A percentile compares a stretch with the other conserved stretches of the same genome.
Evolutionary conservation across 2,329 filamentous ascomycete genomes (phyloP).

Genomic region (Calonectria pseudoturangicola): DNA sequence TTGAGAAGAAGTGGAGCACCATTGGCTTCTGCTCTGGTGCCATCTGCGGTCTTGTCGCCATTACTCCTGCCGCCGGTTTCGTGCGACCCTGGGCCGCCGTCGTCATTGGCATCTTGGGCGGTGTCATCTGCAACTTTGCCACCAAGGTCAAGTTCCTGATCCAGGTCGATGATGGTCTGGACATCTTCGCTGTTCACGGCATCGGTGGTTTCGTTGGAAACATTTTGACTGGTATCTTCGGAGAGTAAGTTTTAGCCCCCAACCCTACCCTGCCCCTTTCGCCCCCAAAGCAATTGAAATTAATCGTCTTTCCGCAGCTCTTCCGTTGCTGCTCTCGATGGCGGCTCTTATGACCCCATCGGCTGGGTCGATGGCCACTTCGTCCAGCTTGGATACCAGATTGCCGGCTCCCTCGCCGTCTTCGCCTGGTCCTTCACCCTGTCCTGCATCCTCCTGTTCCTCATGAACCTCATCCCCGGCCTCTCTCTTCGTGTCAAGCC

Average conservation of each 20-base stretch:
- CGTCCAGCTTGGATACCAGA: constrained; percentile 82
- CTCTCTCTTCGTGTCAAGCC: constrained; percentile 80
- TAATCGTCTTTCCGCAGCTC: constrained; percentile 64
- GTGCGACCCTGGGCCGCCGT: constrained; percentile 80
- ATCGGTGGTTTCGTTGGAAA: constrained; percentile 89
- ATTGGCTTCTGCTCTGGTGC: constrained; percentile 94
- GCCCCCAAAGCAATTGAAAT: background rate
- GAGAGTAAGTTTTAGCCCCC: constrained; percentile 70
- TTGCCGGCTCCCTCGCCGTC: constrained; percentile 79
- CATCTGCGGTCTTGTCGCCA: constrained; percentile 91
- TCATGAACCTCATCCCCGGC: constrained; percentile 82
- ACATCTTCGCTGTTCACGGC: constrained; percentile 93
- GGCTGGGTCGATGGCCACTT: constrained; percentile 84
- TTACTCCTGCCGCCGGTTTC: constrained; percentile 88
- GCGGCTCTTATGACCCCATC: constrained; percentile 73
- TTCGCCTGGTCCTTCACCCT: constrained; percentile 80
- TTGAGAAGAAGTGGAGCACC: constrained; percentile 96
- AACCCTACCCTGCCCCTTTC: background rate
- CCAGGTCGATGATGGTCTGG: constrained; percentile 89
- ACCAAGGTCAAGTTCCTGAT: constrained; percentile 88
- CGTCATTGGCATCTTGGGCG: constrained; percentile 75
- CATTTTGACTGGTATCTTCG: constrained; percentile 85
- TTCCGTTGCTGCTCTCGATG: constrained; percentile 84
- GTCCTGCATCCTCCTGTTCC: constrained; percentile 81
- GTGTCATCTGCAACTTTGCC: constrained; percentile 85